These are phyloP conservation scores for Linum usitatissimum DNA, from an alignment of 345 rosid genomes.

Conservation along the genomic window DNA sequence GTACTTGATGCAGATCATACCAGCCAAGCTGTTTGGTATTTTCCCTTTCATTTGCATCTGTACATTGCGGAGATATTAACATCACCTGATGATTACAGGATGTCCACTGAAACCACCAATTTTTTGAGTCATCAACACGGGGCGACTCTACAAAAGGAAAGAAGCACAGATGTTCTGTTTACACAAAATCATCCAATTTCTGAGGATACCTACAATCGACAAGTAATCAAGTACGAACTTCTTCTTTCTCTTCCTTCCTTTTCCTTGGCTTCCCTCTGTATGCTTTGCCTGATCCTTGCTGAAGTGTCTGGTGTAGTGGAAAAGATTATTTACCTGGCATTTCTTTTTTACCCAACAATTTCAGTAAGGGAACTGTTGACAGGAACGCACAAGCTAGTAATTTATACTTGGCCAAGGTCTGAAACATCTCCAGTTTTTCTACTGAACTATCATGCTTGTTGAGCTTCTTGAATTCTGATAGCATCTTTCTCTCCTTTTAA, in stretches of 20 bases:
- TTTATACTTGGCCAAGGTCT: conserved; percentile 51
- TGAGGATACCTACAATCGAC: conserved; percentile 31
- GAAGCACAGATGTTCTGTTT: conserved; percentile 29
- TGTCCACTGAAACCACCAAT: conserved; percentile 40
- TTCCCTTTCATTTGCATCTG: neutral
- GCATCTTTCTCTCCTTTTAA: conserved; percentile 7
- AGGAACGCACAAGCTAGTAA: conserved; percentile 39
- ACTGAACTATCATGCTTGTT: conserved; percentile 1
- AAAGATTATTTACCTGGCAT: neutral
- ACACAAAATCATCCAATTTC: conserved; percentile 18
- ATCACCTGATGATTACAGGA: conserved; percentile 25
- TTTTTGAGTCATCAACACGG: conserved; percentile 32
- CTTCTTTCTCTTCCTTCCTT: conserved; percentile 1
- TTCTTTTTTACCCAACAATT: neutral
- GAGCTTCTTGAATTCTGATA: conserved; percentile 7
- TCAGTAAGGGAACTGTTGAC: conserved; percentile 35
- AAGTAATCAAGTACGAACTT: conserved; percentile 30
- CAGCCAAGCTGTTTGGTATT: too few species aligned
- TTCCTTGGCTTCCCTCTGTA: too few species aligned
- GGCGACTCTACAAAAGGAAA: conserved; percentile 28
- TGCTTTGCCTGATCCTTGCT: too few species aligned
- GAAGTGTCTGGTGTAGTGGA: neutral
- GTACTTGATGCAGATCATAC: too few species aligned
- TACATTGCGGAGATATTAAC: neutral
- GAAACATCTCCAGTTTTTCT: conserved; percentile 3